phyloP scores from a whole-genome alignment of 352 stramenopile genomes.

The Phytophthora pisi region DNA sequence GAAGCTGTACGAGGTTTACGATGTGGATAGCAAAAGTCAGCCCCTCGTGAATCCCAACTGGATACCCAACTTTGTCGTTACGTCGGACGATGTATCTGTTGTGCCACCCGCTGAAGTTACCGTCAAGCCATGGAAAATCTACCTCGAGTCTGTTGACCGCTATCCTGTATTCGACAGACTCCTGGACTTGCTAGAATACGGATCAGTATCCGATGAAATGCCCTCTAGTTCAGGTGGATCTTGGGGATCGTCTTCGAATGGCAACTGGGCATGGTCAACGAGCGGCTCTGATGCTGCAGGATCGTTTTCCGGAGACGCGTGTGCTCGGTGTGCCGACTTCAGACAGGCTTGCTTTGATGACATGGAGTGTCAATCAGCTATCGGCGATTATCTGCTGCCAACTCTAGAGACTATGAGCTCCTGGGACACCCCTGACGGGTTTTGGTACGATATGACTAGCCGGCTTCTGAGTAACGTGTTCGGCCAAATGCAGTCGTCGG shows the following conservation, averaged over 20 bases:
- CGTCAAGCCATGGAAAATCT: constrained; percentile 23
- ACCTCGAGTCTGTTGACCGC: constrained; percentile 15
- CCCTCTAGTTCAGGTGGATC: not conserved
- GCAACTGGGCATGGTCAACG: not conserved
- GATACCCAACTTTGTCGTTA: constrained; percentile 22
- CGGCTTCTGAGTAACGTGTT: constrained; percentile 15
- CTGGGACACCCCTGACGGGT: not conserved
- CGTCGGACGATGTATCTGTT: not conserved
- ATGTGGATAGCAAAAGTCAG: constrained; percentile 1
- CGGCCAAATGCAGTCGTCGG: constrained; percentile 2
- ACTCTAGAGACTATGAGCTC: constrained; percentile 4
- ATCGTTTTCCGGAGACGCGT: constrained; percentile 7
- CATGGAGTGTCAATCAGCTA: constrained; percentile 3
- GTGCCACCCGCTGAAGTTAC: constrained; percentile 11
- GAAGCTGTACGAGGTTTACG: not conserved
- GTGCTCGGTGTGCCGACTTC: not conserved
- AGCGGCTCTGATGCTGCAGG: not conserved
- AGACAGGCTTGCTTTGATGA: constrained; percentile 15
- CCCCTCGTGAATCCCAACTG: constrained; percentile 25
- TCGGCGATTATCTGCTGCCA: constrained; percentile 5
- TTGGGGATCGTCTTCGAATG: not conserved
- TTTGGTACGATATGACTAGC: constrained; percentile 6
- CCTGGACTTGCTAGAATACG: constrained; percentile 24
- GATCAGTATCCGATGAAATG: constrained; percentile 2
- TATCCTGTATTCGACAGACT: constrained; percentile 26